These are phyloP conservation scores for Candida nonsorbophila DNA, from an alignment of 805 yeast genomes.

Conservation along the genomic window DNA sequence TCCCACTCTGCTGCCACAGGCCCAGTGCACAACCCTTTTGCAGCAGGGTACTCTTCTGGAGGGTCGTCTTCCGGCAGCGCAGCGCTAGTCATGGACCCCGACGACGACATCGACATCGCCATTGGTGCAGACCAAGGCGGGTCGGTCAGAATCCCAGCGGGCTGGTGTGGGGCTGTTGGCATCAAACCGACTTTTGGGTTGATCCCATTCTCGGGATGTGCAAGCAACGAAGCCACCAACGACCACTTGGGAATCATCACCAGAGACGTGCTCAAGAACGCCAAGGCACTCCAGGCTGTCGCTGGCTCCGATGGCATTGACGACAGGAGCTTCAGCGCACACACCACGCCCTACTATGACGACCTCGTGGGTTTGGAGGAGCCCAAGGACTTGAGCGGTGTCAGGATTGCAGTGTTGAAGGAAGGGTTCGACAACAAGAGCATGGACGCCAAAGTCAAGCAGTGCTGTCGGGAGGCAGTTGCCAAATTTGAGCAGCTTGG, in stretches of 20 bases:
- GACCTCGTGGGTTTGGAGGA: slow-evolving; percentile 3
- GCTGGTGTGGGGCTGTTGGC: slow-evolving; percentile 10
- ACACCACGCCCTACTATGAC: slow-evolving; percentile 18
- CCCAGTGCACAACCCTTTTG: slow-evolving; percentile 7
- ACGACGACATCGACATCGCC: slow-evolving; percentile 5
- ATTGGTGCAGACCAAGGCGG: slow-evolving; percentile 10
- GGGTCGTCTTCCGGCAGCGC: slow-evolving; percentile 10
- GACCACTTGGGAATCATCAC: slow-evolving; percentile 39
- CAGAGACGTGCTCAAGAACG: slow-evolving; percentile 25
- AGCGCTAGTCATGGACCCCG: slow-evolving; percentile 6
- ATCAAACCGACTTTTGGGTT: slow-evolving; percentile 12
- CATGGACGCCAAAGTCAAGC: slow-evolving; percentile 20
- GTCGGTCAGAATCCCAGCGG: slow-evolving; percentile 6
- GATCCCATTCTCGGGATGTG: slow-evolving; percentile 32
- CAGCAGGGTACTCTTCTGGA: slow-evolving; percentile 7
- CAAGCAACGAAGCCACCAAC: slow-evolving; percentile 24
- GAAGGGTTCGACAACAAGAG: slow-evolving; percentile 30
- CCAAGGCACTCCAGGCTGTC: slow-evolving; percentile 20
- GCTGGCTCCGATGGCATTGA: slow-evolving; percentile 33
- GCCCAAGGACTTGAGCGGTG: slow-evolving; percentile 16
- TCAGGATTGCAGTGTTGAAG: slow-evolving; percentile 26
- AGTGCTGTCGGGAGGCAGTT: slow-evolving; percentile 19
- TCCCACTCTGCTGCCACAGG: slow-evolving; percentile 26
- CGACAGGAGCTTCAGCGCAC: slow-evolving; percentile 17
- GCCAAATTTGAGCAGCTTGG: slow-evolving; percentile 22